Percentiles rank a stretch among this genome's conserved stretches.
These are phyloP conservation scores for Fraxinus floribunda DNA, from an alignment of 305 asterid species.

Conservation along the genomic window DNA sequence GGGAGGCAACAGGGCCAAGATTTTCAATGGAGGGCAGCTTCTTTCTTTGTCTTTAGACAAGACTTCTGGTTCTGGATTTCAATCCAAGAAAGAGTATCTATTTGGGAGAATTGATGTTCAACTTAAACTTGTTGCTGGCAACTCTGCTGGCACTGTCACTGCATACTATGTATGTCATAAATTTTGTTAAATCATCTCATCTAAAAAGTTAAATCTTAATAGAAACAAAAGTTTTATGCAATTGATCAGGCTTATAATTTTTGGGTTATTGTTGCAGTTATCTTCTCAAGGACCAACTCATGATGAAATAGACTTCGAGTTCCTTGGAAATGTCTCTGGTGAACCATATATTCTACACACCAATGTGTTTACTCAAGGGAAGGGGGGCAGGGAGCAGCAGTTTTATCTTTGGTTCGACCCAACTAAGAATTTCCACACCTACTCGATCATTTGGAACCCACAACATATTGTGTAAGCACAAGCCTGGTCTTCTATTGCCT, in stretches of 20 bases:
- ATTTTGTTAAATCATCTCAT: background rate
- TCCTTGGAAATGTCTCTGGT: constrained; percentile 66
- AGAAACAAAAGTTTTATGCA: background rate
- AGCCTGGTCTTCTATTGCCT: background rate
- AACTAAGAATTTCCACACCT: constrained; percentile 73
- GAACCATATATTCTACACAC: constrained; percentile 83
- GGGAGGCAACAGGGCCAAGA: constrained; percentile 65
- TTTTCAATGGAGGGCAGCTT: constrained; percentile 57
- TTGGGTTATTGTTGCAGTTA: constrained; percentile 39
- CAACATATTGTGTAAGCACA: constrained; percentile 59
- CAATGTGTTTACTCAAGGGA: constrained; percentile 69
- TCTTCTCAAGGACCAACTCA: constrained; percentile 84
- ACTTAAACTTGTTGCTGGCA: constrained; percentile 79
- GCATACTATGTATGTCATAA: constrained; percentile 58
- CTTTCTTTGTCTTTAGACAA: constrained; percentile 68
- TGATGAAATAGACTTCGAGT: constrained; percentile 90
- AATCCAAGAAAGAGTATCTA: constrained; percentile 62
- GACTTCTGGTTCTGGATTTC: constrained; percentile 73
- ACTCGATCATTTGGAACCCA: constrained; percentile 68
- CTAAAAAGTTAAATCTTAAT: background rate
- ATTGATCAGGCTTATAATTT: background rate
- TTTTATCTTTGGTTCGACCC: constrained; percentile 89
- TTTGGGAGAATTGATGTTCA: constrained; percentile 82
- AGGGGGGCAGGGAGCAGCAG: constrained; percentile 76
- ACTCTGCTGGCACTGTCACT: constrained; percentile 85